These are phyloP conservation scores for Tetracentron sinense DNA, from an alignment of 164 flowering plant species.

Conservation along the genomic window DNA sequence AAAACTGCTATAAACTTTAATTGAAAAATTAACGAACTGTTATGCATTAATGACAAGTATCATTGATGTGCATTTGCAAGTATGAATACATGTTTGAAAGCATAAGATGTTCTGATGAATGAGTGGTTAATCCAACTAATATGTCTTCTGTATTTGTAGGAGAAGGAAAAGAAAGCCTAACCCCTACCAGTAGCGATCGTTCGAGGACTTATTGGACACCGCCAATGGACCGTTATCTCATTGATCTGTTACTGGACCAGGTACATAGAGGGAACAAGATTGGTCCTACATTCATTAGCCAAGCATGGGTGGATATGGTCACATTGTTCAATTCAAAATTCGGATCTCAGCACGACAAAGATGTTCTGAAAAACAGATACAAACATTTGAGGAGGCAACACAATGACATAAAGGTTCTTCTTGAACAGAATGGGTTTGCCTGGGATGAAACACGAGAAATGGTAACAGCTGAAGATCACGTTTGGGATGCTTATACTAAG, in stretches of 20 bases:
- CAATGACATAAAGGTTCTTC: slow-evolving; percentile 41
- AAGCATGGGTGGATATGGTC: slow-evolving; percentile 46
- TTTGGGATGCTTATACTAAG: slow-evolving; percentile 52
- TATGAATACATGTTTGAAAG: not conserved
- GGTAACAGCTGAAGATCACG: slow-evolving; percentile 44
- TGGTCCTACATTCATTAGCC: slow-evolving; percentile 46
- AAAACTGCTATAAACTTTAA: not conserved
- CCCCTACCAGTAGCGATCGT: slow-evolving; percentile 21
- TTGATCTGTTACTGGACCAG: slow-evolving; percentile 47
- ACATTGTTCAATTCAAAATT: slow-evolving; percentile 40
- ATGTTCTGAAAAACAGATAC: slow-evolving; percentile 49
- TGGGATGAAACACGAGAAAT: slow-evolving; percentile 51
- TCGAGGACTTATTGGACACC: slow-evolving; percentile 60
- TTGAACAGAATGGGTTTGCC: slow-evolving; percentile 38
- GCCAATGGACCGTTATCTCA: slow-evolving; percentile 49
- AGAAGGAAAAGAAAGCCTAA: slow-evolving; percentile 24
- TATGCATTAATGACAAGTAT: slow-evolving; percentile 3
- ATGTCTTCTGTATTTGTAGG: slow-evolving; percentile 19
- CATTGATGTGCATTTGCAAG: not conserved
- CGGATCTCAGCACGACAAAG: slow-evolving; percentile 36
- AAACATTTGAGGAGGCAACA: slow-evolving; percentile 44
- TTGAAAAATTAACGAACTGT: not conserved
- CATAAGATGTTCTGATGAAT: slow-evolving; percentile 1
- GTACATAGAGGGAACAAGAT: slow-evolving; percentile 44
- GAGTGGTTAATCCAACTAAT: not conserved